Evolutionary conservation across 2,329 filamentous ascomycete genomes (phyloP).

Genomic region (Aspergillus tanneri): DNA sequence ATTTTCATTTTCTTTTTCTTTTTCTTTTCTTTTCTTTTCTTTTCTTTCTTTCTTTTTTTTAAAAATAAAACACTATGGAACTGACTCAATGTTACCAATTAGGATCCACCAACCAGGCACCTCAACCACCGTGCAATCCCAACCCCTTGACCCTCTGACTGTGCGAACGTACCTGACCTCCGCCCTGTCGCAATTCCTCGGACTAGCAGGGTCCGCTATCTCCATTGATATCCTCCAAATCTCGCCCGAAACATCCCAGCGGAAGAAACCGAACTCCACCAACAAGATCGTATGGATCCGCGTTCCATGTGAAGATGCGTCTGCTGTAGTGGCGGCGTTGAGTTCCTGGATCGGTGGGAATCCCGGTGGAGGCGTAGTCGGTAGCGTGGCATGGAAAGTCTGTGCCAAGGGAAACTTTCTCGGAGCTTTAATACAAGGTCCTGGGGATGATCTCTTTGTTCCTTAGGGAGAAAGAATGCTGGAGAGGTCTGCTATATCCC

Average conservation of each 20-base stretch:
- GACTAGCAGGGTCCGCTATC: slow-evolving; percentile 48
- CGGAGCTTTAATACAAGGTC: slow-evolving; percentile 35
- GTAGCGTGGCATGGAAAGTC: slow-evolving; percentile 40
- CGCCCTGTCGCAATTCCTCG: slow-evolving; percentile 50
- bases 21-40: no score
- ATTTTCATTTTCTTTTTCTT: no score
- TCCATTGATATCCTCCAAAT: slow-evolving; percentile 49
- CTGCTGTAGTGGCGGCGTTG: slow-evolving; percentile 44
- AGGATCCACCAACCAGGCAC: slow-evolving; percentile 31
- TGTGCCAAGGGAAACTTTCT: slow-evolving; percentile 40
- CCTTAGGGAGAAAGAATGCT: slow-evolving; percentile 15
- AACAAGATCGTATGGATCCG: slow-evolving; percentile 42
- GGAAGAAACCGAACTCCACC: not conserved
- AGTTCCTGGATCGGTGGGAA: slow-evolving; percentile 47
- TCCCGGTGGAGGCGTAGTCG: slow-evolving; percentile 10
- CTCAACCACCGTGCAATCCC: slow-evolving; percentile 15
- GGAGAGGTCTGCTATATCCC: not conserved
- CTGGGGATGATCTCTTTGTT: slow-evolving; percentile 36
- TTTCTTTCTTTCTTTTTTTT: no score
- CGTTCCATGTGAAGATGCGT: slow-evolving; percentile 46
- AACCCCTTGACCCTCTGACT: slow-evolving; percentile 47
- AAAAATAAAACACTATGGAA: slow-evolving; percentile 9
- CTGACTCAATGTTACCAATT: not conserved
- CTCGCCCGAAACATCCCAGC: slow-evolving; percentile 7
- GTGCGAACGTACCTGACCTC: slow-evolving; percentile 46